A percentile compares a stretch with the other conserved stretches of the same genome.
Evolutionary conservation across 2,329 filamentous ascomycete species (phyloP).

Genomic region (Stylonectria norvegica): DNA sequence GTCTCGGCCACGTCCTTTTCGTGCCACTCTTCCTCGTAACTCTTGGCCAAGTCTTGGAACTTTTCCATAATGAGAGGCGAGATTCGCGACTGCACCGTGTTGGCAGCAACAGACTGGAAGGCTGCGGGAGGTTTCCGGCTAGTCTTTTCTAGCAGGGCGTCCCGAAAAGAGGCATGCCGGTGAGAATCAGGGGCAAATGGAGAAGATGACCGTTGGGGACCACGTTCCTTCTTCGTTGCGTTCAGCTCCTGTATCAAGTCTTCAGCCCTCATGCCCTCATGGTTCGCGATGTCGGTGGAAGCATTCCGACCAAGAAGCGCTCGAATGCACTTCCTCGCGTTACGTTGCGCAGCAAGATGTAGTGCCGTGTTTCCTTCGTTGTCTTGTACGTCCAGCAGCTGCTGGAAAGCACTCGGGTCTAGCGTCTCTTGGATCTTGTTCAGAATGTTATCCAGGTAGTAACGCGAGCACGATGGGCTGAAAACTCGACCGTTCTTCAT

Average conservation of each 20-base stretch:
- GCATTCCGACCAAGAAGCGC: conserved; percentile 75
- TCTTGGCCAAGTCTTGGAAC: conserved; percentile 65
- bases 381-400: conserved; percentile 78
- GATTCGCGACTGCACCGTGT: conserved; percentile 66
- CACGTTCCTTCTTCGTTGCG: conserved; percentile 62
- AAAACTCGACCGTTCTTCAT: conserved; percentile 78
- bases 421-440: conserved; percentile 80
- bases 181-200: conserved; percentile 63
- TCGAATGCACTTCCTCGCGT: conserved; percentile 86
- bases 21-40: conserved; percentile 70
- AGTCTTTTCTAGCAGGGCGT: conserved; percentile 44
- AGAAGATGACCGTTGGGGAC: conserved; percentile 72
- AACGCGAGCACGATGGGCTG: conserved; percentile 84
- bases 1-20: conserved; percentile 69
- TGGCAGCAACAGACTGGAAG: conserved; percentile 63
- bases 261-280: conserved; percentile 77
- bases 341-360: conserved; percentile 71
- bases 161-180: conserved; percentile 52
- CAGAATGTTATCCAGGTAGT: conserved; percentile 88
- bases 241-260: conserved; percentile 77
- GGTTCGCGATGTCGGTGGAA: conserved; percentile 76
- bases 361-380: conserved; percentile 83
- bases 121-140: conserved; percentile 39
- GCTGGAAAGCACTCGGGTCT: conserved; percentile 71
- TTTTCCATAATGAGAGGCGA: conserved; percentile 68